A percentile compares a stretch with the other conserved stretches of the same genome.
Conservation (phyloP, 1,139 yeast genomes). For the Debaryomyces singareniensis region DNA sequence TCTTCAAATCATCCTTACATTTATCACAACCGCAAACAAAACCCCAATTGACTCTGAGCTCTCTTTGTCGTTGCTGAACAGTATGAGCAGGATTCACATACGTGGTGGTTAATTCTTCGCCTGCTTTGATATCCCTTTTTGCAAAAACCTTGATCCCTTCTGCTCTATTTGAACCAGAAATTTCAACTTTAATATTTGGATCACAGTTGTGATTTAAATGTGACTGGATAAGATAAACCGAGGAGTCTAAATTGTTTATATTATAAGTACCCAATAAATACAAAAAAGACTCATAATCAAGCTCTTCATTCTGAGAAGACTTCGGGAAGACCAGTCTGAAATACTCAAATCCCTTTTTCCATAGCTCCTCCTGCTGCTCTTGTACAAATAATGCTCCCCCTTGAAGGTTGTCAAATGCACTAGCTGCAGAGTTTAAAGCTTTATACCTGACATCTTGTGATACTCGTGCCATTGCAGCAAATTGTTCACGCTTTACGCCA, state of each 20-base stretch:
- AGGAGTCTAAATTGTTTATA: conserved; percentile 65
- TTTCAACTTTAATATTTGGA: conserved; percentile 58
- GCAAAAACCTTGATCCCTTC: conserved; percentile 59
- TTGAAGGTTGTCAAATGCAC: conserved; percentile 43
- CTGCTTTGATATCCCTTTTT: conserved; percentile 48
- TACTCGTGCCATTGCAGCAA: conserved; percentile 61
- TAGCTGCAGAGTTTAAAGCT: conserved; percentile 55
- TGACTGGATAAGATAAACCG: conserved; percentile 56
- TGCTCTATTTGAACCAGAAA: conserved; percentile 37
- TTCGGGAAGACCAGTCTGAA: conserved; percentile 48
- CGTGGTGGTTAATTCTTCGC: conserved; percentile 64
- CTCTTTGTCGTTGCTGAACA: conserved; percentile 58
- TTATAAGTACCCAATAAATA: conserved; percentile 65
- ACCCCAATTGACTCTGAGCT: conserved; percentile 76
- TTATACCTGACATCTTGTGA: conserved; percentile 61
- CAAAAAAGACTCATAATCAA: conserved; percentile 52
- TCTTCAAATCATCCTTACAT: conserved; percentile 53
- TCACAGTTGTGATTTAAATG: conserved; percentile 74
- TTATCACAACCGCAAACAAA: conserved; percentile 65
- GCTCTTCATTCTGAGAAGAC: conserved; percentile 16
- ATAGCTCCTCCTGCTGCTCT: conserved; percentile 54
- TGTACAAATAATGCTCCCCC: conserved; percentile 48
- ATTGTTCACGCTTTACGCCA: conserved; percentile 35
- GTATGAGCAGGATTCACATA: conserved; percentile 67
- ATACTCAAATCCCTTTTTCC: conserved; percentile 51